Percentiles rank a stretch among this genome's conserved stretches.
Conservation (phyloP, 2,329 filamentous ascomycete genomes). For the Parascedosporium putredinis region DNA sequence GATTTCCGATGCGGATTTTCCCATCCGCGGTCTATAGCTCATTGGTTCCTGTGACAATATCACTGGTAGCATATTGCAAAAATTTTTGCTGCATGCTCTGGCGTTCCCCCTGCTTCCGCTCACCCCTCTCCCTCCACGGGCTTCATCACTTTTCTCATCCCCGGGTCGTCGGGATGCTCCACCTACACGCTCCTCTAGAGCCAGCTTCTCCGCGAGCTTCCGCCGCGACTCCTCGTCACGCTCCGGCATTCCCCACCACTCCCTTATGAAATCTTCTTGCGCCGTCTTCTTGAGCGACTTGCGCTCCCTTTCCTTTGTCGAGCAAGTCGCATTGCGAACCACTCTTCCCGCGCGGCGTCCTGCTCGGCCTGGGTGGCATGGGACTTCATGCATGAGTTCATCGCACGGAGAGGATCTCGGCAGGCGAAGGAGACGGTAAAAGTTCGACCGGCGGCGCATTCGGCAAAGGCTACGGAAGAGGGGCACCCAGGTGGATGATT, state of each 20-base stretch:
- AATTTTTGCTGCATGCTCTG: too few species aligned
- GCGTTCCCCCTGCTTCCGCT: too few species aligned
- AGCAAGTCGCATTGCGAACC: constrained; percentile 72
- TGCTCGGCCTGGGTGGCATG: constrained; percentile 78
- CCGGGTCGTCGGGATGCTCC: constrained; percentile 30
- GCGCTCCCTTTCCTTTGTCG: constrained; percentile 56
- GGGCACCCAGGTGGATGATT: too few species aligned
- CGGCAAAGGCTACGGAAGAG: constrained; percentile 90
- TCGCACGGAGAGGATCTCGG: constrained; percentile 64
- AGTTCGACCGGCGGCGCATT: constrained; percentile 77
- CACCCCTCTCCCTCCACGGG: too few species aligned
- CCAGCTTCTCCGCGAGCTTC: constrained; percentile 40
- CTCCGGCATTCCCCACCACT: constrained; percentile 57
- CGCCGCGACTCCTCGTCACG: constrained; percentile 40
- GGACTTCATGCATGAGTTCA: constrained; percentile 89
- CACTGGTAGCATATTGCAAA: too few species aligned
- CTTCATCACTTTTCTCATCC: constrained; percentile 4
- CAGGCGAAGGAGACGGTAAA: constrained; percentile 83
- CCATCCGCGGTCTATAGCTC: background rate
- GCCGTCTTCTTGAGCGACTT: constrained; percentile 46
- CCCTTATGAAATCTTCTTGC: constrained; percentile 54
- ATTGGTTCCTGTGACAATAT: too few species aligned
- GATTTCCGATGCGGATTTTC: background rate
- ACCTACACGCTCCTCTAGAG: constrained; percentile 42
- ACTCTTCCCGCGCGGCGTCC: constrained; percentile 83